Percentiles rank a stretch among this genome's conserved stretches.
Conservation (phyloP, 768 basidiomycete genomes). For the Tephrocybe sp. region DNA sequence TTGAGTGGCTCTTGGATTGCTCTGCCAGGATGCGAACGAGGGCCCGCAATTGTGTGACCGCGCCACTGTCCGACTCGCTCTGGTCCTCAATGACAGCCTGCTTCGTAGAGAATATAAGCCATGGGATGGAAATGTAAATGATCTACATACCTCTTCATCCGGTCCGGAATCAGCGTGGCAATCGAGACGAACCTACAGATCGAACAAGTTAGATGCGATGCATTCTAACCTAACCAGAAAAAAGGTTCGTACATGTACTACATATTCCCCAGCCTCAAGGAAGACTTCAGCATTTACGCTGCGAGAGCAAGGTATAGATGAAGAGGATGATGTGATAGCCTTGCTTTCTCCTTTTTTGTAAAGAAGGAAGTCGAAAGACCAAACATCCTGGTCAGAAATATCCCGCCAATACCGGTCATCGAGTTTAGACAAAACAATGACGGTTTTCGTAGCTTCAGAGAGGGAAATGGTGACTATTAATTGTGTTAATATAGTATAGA, state of each 20-base stretch:
- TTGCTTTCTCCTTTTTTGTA: neutral
- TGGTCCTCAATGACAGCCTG: conserved; percentile 2
- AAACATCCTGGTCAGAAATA: neutral
- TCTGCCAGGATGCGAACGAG: conserved; percentile 26
- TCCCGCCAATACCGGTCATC: neutral
- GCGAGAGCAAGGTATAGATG: neutral
- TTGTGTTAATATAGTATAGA: neutral
- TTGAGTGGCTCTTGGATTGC: conserved; percentile 28
- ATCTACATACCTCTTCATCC: neutral
- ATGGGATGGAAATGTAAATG: neutral
- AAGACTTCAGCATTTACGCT: neutral
- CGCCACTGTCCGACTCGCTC: conserved; percentile 10
- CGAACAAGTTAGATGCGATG: no score
- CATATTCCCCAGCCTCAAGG: conserved; percentile 1
- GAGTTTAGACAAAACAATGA: neutral
- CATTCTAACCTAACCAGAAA: no score
- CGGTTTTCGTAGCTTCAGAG: neutral
- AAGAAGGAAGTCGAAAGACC: neutral
- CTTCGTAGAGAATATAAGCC: neutral
- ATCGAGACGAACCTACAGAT: conserved; percentile 17
- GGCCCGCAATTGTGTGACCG: no score
- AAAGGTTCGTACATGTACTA: neutral
- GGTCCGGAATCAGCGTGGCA: neutral
- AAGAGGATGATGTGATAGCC: neutral
- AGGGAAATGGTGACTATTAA: neutral